These are phyloP conservation scores for Pseudotsuga menziesii DNA, from an alignment of 75 land plant genomes.

Conservation along the genomic window DNA sequence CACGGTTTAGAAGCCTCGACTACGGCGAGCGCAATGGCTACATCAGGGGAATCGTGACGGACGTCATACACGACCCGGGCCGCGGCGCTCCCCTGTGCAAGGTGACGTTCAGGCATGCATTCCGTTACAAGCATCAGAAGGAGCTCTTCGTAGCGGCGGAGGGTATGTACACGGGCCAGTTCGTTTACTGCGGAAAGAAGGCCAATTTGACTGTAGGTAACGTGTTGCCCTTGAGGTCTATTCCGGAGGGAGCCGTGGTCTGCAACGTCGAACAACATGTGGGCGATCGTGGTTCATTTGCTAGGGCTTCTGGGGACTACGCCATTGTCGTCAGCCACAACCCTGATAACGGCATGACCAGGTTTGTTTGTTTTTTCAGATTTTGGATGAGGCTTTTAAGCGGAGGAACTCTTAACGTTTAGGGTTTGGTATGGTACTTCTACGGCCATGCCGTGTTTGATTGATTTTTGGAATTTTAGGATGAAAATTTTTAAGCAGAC, in stretches of 20 bases:
- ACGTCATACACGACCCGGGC: slow-evolving; percentile 56
- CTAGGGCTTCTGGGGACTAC: slow-evolving; percentile 49
- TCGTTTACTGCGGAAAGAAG: slow-evolving; percentile 63
- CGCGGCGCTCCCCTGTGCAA: slow-evolving; percentile 41
- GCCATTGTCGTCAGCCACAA: slow-evolving; percentile 53
- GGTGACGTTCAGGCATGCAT: slow-evolving; percentile 35
- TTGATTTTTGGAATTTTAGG: too few species aligned
- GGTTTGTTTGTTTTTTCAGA: slow-evolving; percentile 11
- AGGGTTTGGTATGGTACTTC: too few species aligned
- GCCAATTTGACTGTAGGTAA: slow-evolving; percentile 54
- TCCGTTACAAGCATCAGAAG: slow-evolving; percentile 58
- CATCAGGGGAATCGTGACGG: slow-evolving; percentile 51
- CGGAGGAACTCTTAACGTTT: too few species aligned
- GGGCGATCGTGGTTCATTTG: slow-evolving; percentile 46
- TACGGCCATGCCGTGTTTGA: too few species aligned
- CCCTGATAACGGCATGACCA: slow-evolving; percentile 42
- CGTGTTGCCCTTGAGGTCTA: slow-evolving; percentile 46
- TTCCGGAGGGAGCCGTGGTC: slow-evolving; percentile 53
- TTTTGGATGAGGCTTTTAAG: too few species aligned
- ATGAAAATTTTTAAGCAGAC: too few species aligned
- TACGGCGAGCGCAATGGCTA: slow-evolving; percentile 57
- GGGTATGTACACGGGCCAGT: slow-evolving; percentile 53
- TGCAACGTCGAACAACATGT: slow-evolving; percentile 71
- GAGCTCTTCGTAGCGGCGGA: slow-evolving; percentile 55
- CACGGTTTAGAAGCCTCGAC: slow-evolving; percentile 39